A percentile compares a stretch with the other conserved stretches of the same genome.
Conservation (phyloP, 192 early-diverging fungal genomes). For the Coemansia sp. region DNA sequence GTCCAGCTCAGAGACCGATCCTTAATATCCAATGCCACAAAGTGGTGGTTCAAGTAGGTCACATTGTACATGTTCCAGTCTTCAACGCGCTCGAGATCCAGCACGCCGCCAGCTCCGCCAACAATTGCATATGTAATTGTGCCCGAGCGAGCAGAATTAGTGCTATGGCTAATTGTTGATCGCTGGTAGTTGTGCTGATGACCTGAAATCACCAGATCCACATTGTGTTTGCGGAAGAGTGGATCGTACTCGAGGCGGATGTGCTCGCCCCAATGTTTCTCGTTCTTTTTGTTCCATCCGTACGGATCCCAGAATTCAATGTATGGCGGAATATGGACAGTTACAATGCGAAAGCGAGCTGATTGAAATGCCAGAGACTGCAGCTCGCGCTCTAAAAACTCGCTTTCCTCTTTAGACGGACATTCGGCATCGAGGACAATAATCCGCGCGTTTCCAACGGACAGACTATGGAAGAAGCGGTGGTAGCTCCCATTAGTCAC, state of each 20-base stretch:
- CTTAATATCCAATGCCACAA: slow-evolving; percentile 49
- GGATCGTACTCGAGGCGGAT: slow-evolving; percentile 64
- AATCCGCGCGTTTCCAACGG: slow-evolving; percentile 61
- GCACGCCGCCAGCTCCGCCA: slow-evolving; percentile 68
- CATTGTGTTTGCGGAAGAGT: slow-evolving; percentile 62
- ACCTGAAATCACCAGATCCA: slow-evolving; percentile 74
- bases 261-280: slow-evolving; percentile 72
- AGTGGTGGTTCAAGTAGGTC: slow-evolving; percentile 54
- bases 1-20: slow-evolving; percentile 27
- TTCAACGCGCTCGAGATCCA: slow-evolving; percentile 63
- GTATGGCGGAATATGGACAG: slow-evolving; percentile 74
- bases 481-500: slow-evolving; percentile 36
- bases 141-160: slow-evolving; percentile 33
- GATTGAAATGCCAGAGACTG: slow-evolving; percentile 52
- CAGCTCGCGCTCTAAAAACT: slow-evolving; percentile 63
- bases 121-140: slow-evolving; percentile 67
- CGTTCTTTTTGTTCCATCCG: slow-evolving; percentile 63
- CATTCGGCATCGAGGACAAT: slow-evolving; percentile 71
- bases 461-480: slow-evolving; percentile 37
- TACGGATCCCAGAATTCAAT: slow-evolving; percentile 74
- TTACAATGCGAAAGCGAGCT: slow-evolving; percentile 63
- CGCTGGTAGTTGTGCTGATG: slow-evolving; percentile 81
- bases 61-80: slow-evolving; percentile 64
- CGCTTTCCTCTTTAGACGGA: slow-evolving; percentile 59
- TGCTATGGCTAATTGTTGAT: slow-evolving; percentile 21